phyloP scores from a whole-genome alignment of 1,139 yeast species.

The Yamadazyma buinensis region DNA sequence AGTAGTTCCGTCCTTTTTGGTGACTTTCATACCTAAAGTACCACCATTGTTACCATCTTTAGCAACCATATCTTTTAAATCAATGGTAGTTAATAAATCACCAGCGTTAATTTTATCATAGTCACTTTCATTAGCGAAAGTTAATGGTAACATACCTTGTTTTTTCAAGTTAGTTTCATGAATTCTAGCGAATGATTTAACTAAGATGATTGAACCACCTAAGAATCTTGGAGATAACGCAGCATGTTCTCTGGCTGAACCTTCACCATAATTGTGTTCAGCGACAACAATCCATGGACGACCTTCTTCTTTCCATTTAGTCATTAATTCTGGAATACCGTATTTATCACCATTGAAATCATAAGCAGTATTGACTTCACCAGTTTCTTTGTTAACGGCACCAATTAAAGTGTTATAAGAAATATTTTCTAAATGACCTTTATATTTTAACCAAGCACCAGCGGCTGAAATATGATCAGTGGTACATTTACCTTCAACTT shows the following conservation, averaged over 20 bases:
- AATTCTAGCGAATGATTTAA: constrained; percentile 97
- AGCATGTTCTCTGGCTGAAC: constrained; percentile 99
- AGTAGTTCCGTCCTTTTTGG: constrained; percentile 68
- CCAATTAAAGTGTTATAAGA: constrained; percentile 94
- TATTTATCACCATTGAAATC: constrained; percentile 77
- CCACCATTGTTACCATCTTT: constrained; percentile 90
- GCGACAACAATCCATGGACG: constrained; percentile 95
- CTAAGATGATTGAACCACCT: constrained; percentile 96
- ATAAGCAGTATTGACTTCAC: constrained; percentile 87
- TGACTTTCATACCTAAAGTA: constrained; percentile 61
- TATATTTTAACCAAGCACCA: constrained; percentile 98
- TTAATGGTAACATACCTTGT: constrained; percentile 77
- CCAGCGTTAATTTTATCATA: constrained; percentile 79
- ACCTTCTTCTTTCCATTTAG: constrained; percentile 81
- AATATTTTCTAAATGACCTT: constrained; percentile 95
- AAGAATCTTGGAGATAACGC: constrained; percentile 99
- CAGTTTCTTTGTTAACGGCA: constrained; percentile 94
- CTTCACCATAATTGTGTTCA: constrained; percentile 98
- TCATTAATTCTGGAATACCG: constrained; percentile 95
- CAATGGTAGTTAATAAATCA: constrained; percentile 75
- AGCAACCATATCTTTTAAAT: constrained; percentile 72
- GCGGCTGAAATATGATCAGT: constrained; percentile 99
- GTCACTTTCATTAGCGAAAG: constrained; percentile 82
- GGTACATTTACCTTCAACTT: constrained; percentile 97
- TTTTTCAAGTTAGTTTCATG: constrained; percentile 54